Evolutionary conservation across 2,329 filamentous ascomycete species (phyloP).

Genomic region (Didymella pomorum): DNA sequence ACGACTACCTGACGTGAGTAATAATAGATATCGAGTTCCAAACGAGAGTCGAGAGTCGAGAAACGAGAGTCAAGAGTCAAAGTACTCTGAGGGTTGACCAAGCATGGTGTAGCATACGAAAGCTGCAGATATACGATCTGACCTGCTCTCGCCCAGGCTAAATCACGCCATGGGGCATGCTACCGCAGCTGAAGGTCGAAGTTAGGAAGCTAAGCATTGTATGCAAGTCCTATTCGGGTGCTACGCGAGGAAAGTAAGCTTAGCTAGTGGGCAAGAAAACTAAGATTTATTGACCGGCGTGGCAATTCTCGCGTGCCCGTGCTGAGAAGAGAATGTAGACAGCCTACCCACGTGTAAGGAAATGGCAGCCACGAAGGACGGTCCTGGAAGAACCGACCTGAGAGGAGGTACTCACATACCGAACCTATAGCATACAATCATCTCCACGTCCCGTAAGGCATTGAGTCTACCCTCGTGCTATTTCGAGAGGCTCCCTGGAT

Average conservation of each 20-base stretch:
- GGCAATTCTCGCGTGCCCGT: background rate
- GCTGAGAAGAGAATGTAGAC: background rate
- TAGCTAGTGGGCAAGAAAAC: background rate
- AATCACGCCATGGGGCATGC: background rate
- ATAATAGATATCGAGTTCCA: background rate
- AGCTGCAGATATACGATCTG: background rate
- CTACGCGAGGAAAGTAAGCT: background rate
- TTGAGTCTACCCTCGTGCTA: background rate
- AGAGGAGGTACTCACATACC: background rate
- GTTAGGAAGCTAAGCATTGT: background rate
- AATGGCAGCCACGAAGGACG: background rate
- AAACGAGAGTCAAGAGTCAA: background rate
- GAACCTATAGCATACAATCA: background rate
- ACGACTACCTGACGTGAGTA: background rate
- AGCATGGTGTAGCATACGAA: background rate
- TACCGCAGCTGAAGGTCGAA: background rate
- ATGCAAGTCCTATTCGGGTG: background rate
- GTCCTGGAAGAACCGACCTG: background rate
- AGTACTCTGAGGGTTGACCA: background rate
- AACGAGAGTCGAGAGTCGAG: background rate
- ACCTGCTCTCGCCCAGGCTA: background rate
- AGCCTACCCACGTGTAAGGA: background rate
- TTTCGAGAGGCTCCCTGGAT: background rate
- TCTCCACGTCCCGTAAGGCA: background rate
- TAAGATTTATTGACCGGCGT: background rate